These are phyloP conservation scores for Komagataella pseudopastoris DNA, from an alignment of 805 yeast genomes.

Conservation along the genomic window DNA sequence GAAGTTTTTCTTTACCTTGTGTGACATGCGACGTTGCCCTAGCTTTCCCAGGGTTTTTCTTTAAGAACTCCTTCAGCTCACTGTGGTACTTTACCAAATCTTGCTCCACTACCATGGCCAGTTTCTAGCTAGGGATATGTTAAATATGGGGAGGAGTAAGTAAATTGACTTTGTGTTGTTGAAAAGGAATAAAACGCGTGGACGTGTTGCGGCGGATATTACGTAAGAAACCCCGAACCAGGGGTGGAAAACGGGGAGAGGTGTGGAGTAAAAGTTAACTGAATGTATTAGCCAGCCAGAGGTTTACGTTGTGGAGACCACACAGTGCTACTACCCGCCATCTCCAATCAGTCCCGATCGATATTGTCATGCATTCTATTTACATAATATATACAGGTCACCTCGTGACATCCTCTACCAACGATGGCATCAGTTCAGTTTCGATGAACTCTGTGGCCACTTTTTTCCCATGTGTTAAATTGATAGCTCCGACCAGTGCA, in stretches of 20 bases:
- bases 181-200: not conserved
- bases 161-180: not conserved
- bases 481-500: slow-evolving; percentile 60
- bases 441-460: slow-evolving; percentile 46
- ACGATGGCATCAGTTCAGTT: slow-evolving; percentile 26
- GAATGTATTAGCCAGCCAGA: not conserved
- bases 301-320: not conserved
- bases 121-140: not conserved
- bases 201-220: not conserved
- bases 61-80: slow-evolving; percentile 36
- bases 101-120: not conserved
- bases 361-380: not conserved
- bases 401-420: not conserved
- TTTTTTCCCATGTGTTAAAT: slow-evolving; percentile 44
- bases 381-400: not conserved
- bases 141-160: not conserved
- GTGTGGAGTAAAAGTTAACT: not conserved
- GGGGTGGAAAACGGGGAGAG: not conserved
- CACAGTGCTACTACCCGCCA: not conserved
- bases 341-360: not conserved
- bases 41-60: slow-evolving; percentile 24
- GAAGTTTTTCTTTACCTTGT: slow-evolving; percentile 75
- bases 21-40: slow-evolving; percentile 41
- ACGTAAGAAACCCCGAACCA: not conserved
- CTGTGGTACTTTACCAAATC: slow-evolving; percentile 23